Evolutionary conservation across 1,284 basidiomycete species (phyloP), one percentile per base, ranked within the genome.

Genomic region (Malassezia slooffiae): DNA sequence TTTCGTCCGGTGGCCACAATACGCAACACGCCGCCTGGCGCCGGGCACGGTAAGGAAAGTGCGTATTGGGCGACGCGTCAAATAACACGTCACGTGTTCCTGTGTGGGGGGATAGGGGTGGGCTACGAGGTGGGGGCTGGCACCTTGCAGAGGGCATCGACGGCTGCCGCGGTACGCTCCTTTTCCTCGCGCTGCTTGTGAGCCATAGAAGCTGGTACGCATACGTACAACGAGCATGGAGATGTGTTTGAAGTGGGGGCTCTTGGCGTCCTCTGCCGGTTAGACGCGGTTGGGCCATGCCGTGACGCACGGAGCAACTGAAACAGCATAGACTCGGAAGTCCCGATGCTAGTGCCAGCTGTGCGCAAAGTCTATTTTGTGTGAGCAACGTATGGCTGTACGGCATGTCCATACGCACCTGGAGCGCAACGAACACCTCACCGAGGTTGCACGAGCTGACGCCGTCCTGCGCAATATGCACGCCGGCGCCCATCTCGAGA

Each of bases 261-360:
- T 34, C 7, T 16, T 13, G 13, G 30, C n/a, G 29, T 17, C 21
- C 2, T 35, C 41, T 43, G n/a, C 11, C 3, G n/a, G 26, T 31
- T 7, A 23, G 21, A 17, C 4, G 19, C 13, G 3, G 15, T 8
- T n/a, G n/a, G n/a, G n/a, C n/a, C n/a, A n/a, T n/a, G n/a, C n/a
- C n/a, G n/a, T n/a, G n/a, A 33, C 42, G 16, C 27, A 41, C 39
- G 15, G n/a, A 41, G 31, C 4, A 37, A 10, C 10, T 24, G 27
- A n/a, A 37, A 43, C 7, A 43, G 29, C 9, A 38, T n/a, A 3
- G 29, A 38, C n/a, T 43, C 35, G 6, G 35, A 37, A 9, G 34
- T 43, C 2, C 28, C 8, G 2, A 32, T 20, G 12, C 32, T 3
- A 5, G 28, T 22, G 9, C 35, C 42, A 2, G 24, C 31, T 2